Conservation (phyloP, 2,329 filamentous ascomycete genomes). For the Ophiostoma australiae region DNA sequence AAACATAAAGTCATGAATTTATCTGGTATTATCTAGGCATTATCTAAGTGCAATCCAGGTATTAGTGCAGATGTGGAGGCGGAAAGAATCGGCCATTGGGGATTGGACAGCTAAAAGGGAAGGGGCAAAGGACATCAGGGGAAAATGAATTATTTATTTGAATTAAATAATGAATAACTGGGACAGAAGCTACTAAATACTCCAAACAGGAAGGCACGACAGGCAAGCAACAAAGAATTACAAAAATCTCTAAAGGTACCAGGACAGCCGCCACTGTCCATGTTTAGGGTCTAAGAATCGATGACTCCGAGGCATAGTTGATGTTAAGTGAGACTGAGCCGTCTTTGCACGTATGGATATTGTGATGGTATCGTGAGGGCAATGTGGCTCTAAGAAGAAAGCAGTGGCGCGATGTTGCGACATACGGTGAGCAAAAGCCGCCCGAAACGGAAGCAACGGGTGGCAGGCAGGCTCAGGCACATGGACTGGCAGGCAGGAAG, state of each 20-base stretch:
- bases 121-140: neutral
- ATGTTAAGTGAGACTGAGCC: neutral
- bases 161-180: neutral
- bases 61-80: constrained; percentile 1
- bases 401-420: constrained; percentile 2
- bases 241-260: neutral
- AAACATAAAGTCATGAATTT: constrained; percentile 6
- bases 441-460: constrained; percentile 2
- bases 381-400: neutral
- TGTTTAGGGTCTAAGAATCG: neutral
- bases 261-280: neutral
- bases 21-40: neutral
- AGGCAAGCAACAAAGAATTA: neutral
- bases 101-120: constrained; percentile 1
- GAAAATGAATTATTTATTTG: neutral
- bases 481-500: neutral
- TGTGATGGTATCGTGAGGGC: neutral
- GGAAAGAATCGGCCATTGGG: neutral
- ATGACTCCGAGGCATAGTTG: neutral
- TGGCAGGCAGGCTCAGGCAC: neutral
- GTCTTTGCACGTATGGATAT: neutral
- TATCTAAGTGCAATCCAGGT: neutral
- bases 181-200: neutral
- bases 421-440: constrained; percentile 5
- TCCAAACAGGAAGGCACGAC: neutral